Conservation (phyloP, 768 basidiomycete genomes). For the Cystobasidium ongulense region DNA sequence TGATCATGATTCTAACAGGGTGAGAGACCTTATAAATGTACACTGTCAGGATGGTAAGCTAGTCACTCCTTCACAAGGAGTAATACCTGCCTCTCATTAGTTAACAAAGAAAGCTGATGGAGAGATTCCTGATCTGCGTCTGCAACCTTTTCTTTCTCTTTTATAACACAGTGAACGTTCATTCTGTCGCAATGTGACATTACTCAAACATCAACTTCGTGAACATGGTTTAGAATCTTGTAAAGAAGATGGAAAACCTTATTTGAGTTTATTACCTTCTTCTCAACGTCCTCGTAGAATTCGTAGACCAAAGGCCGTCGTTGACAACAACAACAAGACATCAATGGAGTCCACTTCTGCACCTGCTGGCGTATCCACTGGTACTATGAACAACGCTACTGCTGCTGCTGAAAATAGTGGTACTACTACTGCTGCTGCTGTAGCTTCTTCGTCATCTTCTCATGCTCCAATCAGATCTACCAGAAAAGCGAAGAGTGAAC, state of each 20-base stretch:
- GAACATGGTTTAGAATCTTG: neutral
- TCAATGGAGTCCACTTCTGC: neutral
- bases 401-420: neutral
- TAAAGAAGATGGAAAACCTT: neutral
- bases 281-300: neutral
- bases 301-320: neutral
- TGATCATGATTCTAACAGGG: too few relatives aligned
- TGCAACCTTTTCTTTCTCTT: neutral
- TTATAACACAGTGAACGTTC: neutral
- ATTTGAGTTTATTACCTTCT: neutral
- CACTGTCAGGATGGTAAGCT: neutral
- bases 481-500: neutral
- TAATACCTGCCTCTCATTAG: neutral
- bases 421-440: neutral
- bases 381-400: neutral
- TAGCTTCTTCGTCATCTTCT: neutral
- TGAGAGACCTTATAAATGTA: conserved; percentile 6
- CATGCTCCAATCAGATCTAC: neutral
- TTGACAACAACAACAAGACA: too few relatives aligned
- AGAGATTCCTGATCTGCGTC: neutral
- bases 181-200: neutral
- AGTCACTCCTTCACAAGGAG: neutral
- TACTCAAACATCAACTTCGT: conserved; percentile 4
- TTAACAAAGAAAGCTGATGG: too few relatives aligned
- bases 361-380: neutral